These are phyloP conservation scores for Beta vulgaris DNA, from an alignment of 148 eudicot genomes.

Conservation along the genomic window DNA sequence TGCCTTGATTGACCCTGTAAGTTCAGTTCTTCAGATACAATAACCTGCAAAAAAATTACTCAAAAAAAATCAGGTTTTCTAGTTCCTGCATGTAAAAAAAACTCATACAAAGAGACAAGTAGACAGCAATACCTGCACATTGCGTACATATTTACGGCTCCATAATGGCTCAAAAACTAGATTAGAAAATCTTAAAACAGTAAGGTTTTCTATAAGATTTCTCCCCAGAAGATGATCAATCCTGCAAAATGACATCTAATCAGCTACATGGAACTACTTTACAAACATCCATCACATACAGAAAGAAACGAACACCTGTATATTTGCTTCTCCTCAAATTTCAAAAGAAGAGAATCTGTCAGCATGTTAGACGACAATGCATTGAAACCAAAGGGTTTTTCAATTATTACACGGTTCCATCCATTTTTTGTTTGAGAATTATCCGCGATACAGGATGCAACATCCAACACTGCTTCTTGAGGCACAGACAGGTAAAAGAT, in stretches of 20 bases:
- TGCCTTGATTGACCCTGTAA: constrained; percentile 28
- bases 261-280: neutral
- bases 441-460: constrained; percentile 35
- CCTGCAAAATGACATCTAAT: constrained; percentile 22
- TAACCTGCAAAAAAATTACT: constrained; percentile 18
- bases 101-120: neutral
- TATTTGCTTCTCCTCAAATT: constrained; percentile 32
- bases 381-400: constrained; percentile 43
- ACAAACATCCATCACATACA: neutral
- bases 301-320: constrained; percentile 21
- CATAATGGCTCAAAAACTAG: constrained; percentile 42
- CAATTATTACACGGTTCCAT: constrained; percentile 39
- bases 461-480: constrained; percentile 30
- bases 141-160: constrained; percentile 35
- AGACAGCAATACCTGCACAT: constrained; percentile 30
- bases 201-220: constrained; percentile 42
- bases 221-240: constrained; percentile 45
- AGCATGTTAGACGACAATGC: constrained; percentile 25
- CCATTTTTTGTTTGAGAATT: constrained; percentile 37
- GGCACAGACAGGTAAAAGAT: constrained; percentile 41
- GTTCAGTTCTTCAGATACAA: constrained; percentile 29
- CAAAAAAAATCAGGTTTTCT: neutral
- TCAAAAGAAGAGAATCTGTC: constrained; percentile 31
- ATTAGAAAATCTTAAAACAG: constrained; percentile 43
- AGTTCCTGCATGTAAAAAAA: neutral